Base-by-base conservation (phyloP, 2,329 filamentous ascomycete species). In the Neoarthrinium moseri region DNA sequence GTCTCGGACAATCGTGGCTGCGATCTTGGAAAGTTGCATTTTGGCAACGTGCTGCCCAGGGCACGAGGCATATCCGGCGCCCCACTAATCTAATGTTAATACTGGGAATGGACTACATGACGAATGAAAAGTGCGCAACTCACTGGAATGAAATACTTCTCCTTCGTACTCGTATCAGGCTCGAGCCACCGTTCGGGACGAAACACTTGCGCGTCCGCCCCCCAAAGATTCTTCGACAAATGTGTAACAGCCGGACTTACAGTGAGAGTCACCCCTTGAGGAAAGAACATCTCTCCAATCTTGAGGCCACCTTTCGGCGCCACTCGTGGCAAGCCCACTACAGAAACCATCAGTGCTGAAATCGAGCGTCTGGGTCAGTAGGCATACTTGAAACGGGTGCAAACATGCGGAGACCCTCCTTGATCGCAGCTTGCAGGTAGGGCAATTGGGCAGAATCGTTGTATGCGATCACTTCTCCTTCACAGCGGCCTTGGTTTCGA, bases 341-440 rank as follows among this genome's bases (percentile, higher is more conserved):
- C n/a, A n/a, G n/a, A n/a, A n/a, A n/a, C n/a, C n/a, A n/a, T n/a
- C n/a, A n/a, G n/a, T n/a, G n/a, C n/a, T n/a, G n/a, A n/a, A n/a
- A n/a, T n/a, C n/a, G n/a, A n/a, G n/a, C n/a, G n/a, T n/a, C n/a
- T n/a, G n/a, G n/a, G n/a, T n/a, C n/a, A n/a, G n/a, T n/a, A n/a
- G n/a, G n/a, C n/a, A n/a, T n/a, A n/a, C n/a, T n/a, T n/a, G n/a
- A n/a, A 11, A 10, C 55, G 10, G 58, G 52, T 1, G 57, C 51
- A 27, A 55, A 49, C 24, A 60, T 32, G 23, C 59, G 51, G 29
- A 62, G 47, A 10, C 49, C 45, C 37, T 62, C 59, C 44, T 56
- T 57, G 32, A 60, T 51, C 36, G 51, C 54, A 20, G 59, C 57
- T 24, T 52, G 46, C 30, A 61, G 48, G 47, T 61, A 61, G 2